These are phyloP conservation scores for Sordaria brevicollis DNA, from an alignment of 495 filamentous ascomycete species.

Conservation along the genomic window DNA sequence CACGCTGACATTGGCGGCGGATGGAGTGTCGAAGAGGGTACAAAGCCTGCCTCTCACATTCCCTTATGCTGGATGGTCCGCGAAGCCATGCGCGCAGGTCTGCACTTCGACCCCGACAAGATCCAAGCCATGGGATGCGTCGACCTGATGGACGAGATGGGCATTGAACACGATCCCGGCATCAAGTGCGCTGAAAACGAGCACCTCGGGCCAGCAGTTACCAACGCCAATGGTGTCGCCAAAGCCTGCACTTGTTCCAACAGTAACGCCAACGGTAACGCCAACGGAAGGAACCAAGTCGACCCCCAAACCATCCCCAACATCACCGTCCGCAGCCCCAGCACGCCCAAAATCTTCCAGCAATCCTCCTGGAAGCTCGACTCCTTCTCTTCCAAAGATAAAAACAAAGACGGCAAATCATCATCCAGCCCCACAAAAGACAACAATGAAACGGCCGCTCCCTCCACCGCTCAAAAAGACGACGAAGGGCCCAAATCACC, in stretches of 20 bases:
- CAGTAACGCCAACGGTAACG: too few relatives aligned
- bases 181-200: background rate
- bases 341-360: constrained; percentile 15
- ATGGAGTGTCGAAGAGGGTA: constrained; percentile 52
- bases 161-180: background rate
- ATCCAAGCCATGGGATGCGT: constrained; percentile 52
- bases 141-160: constrained; percentile 21
- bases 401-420: background rate
- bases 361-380: background rate
- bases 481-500: background rate
- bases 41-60: constrained; percentile 57
- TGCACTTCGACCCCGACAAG: constrained; percentile 59
- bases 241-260: background rate
- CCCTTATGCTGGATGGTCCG: constrained; percentile 79
- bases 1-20: constrained; percentile 82
- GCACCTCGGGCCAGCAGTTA: background rate
- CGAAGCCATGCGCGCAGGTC: constrained; percentile 64
- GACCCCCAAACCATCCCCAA: constrained; percentile 16
- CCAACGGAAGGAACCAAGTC: background rate
- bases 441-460: constrained; percentile 1
- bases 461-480: background rate
- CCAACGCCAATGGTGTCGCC: background rate
- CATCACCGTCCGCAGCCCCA: constrained; percentile 26
- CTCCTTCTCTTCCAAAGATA: background rate
- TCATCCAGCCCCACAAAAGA: background rate